Base-by-base conservation (phyloP, 192 early-diverging fungal species). In the Mortierella alpina region DNA sequence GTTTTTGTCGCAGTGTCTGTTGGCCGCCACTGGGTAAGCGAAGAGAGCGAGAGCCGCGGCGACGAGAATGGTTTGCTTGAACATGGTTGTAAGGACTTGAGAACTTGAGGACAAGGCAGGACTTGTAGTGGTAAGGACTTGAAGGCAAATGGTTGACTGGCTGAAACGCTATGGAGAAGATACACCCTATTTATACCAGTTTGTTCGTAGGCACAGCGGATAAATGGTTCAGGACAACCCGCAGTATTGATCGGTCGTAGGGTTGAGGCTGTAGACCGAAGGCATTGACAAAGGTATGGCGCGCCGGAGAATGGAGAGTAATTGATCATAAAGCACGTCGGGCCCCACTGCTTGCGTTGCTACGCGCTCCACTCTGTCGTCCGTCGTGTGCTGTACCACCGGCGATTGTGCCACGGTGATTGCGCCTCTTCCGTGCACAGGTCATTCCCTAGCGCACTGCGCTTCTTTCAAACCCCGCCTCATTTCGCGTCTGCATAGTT, bases 51-150 rank as follows among this genome's bases (percentile, higher is more conserved):
- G 65, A 67, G 65, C 65, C 42, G 54, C 65, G 65, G 53, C 65
- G 12, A 67, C 65, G 56, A 67, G 65, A 57, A 67, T 51, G 56
- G 65, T 67, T 67, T 67, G 65, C 65, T 67, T 54, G 22, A 67
- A 53, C 65, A 67, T 67, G 53, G 65, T n/a, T n/a, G n/a, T n/a
- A n/a, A n/a, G n/a, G n/a, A n/a, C n/a, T n/a, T n/a, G 65, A 42
- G 44, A 42, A n/a, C 52, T 7, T 44, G 7, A 60, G n/a, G 45
- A 44, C 14, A 55, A 55, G 11, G 54, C n/a, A 55, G 22, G 41
- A 63, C 47, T 67, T 54, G 65, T 56, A 67, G 54, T 53, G 65
- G 65, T 67, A 57, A 67, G 53, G 65, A 56, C 65, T 67, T 63
- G 62, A 50, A 49, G 62, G 49, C 47, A 20, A 63, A 46, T 18